These are phyloP conservation scores for Nakataea oryzae DNA, from an alignment of 2,329 filamentous ascomycete genomes.

Conservation along the genomic window DNA sequence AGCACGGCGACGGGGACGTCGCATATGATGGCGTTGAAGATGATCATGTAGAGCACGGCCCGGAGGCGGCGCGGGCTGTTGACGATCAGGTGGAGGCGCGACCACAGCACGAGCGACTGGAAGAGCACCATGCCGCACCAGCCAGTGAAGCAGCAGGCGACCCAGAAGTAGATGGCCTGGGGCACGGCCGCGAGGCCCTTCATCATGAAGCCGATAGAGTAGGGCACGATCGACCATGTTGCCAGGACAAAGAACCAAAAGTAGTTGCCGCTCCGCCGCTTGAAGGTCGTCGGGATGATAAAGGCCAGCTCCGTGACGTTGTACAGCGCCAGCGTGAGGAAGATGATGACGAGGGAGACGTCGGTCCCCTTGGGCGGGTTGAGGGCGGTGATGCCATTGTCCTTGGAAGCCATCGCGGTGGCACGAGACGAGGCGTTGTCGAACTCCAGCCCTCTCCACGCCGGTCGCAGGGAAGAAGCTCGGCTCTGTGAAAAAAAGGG, in stretches of 20 bases:
- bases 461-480: neutral
- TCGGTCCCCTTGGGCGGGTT: neutral
- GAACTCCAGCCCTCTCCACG: neutral
- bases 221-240: neutral
- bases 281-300: conserved; percentile 1
- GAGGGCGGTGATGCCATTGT: neutral
- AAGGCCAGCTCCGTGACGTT: neutral
- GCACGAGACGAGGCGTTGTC: neutral
- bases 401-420: neutral
- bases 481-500: neutral
- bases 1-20: conserved; percentile 44
- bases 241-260: conserved; percentile 3
- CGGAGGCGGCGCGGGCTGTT: conserved; percentile 36
- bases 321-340: neutral
- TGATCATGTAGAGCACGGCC: conserved; percentile 45
- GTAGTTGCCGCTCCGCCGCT: neutral
- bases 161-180: neutral
- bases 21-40: conserved; percentile 38
- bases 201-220: neutral
- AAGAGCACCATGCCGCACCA: conserved; percentile 52
- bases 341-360: neutral
- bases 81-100: conserved; percentile 48
- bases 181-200: neutral
- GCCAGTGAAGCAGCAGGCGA: conserved; percentile 16
- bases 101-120: conserved; percentile 51